Conservation (phyloP, 2,329 filamentous ascomycete genomes). For the Ophiostoma angusticollis region DNA sequence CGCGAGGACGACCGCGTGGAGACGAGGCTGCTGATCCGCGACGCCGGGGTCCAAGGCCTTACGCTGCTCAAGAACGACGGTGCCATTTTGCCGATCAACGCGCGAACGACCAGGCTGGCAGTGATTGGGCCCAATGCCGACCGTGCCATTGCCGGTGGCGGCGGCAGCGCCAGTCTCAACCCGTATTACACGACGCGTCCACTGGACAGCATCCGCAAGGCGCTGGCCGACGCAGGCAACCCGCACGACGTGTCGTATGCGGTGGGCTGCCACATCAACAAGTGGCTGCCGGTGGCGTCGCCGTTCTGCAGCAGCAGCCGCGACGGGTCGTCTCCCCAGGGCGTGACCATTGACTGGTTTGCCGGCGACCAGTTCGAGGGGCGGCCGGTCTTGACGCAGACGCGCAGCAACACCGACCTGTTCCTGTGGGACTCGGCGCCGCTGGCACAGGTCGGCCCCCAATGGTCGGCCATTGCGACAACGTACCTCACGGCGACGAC, state of each 20-base stretch:
- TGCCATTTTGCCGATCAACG: conserved; percentile 43
- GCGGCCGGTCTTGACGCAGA: conserved; percentile 41
- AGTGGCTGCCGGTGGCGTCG: conserved; percentile 52
- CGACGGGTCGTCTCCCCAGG: conserved; percentile 43
- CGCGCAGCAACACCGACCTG: conserved; percentile 50
- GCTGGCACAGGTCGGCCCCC: conserved; percentile 42
- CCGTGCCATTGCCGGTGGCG: conserved; percentile 53
- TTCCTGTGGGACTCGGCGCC: conserved; percentile 61
- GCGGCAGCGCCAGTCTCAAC: conserved; percentile 55
- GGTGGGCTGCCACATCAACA: conserved; percentile 49
- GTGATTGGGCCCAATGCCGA: conserved; percentile 58
- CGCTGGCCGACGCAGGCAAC: conserved; percentile 28
- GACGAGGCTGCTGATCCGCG: conserved; percentile 46
- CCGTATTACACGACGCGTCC: conserved; percentile 56
- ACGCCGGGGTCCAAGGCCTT: conserved; percentile 48
- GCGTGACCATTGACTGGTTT: conserved; percentile 53
- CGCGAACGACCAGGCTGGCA: conserved; percentile 44
- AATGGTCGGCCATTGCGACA: conserved; percentile 52
- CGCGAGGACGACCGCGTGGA: conserved; percentile 42
- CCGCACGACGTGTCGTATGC: conserved; percentile 47
- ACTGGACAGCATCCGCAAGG: conserved; percentile 45
- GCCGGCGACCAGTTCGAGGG: conserved; percentile 50
- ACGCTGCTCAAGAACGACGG: conserved; percentile 53
- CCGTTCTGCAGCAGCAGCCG: conserved; percentile 43
- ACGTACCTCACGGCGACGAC: conserved; percentile 45